Evolutionary conservation across 176 grass and related monocot species (phyloP), one percentile per base, ranked within the genome.

Genomic region (Phoenix roebelenii): DNA sequence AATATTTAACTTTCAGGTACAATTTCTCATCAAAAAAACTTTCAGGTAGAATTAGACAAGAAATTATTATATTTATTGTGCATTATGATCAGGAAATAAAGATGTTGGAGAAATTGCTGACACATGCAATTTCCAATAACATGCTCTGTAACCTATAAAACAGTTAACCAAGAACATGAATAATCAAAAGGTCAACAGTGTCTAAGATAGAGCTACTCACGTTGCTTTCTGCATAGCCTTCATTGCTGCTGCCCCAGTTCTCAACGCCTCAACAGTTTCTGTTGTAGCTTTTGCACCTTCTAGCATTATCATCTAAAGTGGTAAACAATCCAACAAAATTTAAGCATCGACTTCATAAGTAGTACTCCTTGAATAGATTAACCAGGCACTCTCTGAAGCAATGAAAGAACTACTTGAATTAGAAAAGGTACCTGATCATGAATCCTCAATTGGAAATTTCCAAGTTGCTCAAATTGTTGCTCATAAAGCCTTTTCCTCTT

Each of bases 191-290:
- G 4, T 64, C 18, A 22, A 50, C 1, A 23, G 7, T 9, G 7
- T 35, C 23, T 64, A 64, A 4, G 18, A 49, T 23, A 16, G 0
- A 28, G 12, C 25, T 16, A 62, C 58, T 23, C 49, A 72, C 70
- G 70, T 61, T 54, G 23, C 58, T 72, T 63, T 72, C 26, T 72
- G 70, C 49, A 72, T 63, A 23, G 59, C 59, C 59, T 72, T 72
- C 70, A 72, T 72, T 51, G 58, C 70, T 63, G 25, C 24, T 62
- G 70, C 70, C 44, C 70, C 70, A 32, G 59, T 62, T 72, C 70
- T 72, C n/a, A 72, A 44, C 16, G 70, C 58, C 51, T 72, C 23
- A 55, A 72, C 50, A 23, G 70, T 72, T 50, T 72, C 70, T 44
- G 58, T 62, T 62, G 70, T 72, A 53, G 58, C 70, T 23, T 72